A percentile compares a stretch with the other conserved stretches of the same genome.
Evolutionary conservation across 1,284 basidiomycete genomes (phyloP).

Genomic region (Sanghuangporus baumii): DNA sequence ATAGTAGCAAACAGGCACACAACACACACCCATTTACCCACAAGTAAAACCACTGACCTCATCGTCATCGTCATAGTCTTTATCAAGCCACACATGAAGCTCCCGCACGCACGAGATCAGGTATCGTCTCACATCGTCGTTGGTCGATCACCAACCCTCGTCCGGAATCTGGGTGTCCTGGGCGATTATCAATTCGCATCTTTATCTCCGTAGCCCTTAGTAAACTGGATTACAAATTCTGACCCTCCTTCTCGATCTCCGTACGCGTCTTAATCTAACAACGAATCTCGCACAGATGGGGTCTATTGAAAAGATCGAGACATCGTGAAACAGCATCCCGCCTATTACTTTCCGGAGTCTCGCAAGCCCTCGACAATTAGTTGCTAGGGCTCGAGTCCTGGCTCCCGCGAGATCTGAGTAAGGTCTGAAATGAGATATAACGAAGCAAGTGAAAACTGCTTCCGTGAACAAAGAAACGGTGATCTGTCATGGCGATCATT

Average conservation of each 20-base stretch:
- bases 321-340: not conserved
- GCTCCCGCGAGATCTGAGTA: not conserved
- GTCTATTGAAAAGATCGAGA: too few species aligned
- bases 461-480: not conserved
- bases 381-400: not conserved
- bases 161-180: too few species aligned
- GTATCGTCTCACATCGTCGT: too few species aligned
- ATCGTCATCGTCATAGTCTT: too few species aligned
- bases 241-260: not conserved
- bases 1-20: too few species aligned
- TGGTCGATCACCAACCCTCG: too few species aligned
- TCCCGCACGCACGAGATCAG: too few species aligned
- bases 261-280: not conserved
- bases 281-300: not conserved
- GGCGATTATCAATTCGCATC: too few species aligned
- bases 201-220: too few species aligned
- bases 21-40: too few species aligned
- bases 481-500: not conserved
- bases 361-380: not conserved
- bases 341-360: not conserved
- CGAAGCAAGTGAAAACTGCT: not conserved
- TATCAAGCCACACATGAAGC: too few species aligned
- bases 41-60: too few species aligned
- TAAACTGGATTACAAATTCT: not conserved
- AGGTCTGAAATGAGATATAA: not conserved